Conservation (phyloP, 2,329 filamentous ascomycete genomes). For the Phaeomoniella chlamydospora region DNA sequence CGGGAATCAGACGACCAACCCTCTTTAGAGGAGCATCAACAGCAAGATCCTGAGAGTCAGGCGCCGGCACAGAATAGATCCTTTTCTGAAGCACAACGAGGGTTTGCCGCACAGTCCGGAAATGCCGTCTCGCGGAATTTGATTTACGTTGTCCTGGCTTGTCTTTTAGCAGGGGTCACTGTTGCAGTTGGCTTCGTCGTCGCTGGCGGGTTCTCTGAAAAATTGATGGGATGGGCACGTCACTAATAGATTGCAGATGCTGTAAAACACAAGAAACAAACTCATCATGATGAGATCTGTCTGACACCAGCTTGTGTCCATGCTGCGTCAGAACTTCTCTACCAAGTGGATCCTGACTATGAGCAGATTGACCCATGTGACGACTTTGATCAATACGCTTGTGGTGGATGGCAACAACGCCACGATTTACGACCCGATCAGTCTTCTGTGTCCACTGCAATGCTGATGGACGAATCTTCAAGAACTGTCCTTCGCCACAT, state of each 20-base stretch:
- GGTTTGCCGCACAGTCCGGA: not conserved
- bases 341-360: slow-evolving; percentile 48
- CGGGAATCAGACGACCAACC: not conserved
- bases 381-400: slow-evolving; percentile 55
- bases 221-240: not conserved
- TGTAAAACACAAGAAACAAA: not conserved
- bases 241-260: not conserved
- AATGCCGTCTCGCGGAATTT: not conserved
- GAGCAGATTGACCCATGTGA: slow-evolving; percentile 50
- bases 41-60: not conserved
- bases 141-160: not conserved
- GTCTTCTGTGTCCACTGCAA: slow-evolving; percentile 43
- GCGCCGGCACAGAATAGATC: not conserved
- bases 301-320: slow-evolving; percentile 47
- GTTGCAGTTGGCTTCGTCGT: not conserved
- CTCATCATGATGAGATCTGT: slow-evolving; percentile 25
- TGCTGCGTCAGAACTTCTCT: slow-evolving; percentile 46
- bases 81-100: not conserved
- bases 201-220: not conserved
- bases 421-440: slow-evolving; percentile 54
- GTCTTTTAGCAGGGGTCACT: not conserved
- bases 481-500: slow-evolving; percentile 47
- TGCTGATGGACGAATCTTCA: slow-evolving; percentile 46
- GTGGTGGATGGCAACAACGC: slow-evolving; percentile 49
- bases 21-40: too few relatives aligned